Evolutionary conservation across 345 rosid species (phyloP).

Genomic region (Gossypium stocksii): DNA sequence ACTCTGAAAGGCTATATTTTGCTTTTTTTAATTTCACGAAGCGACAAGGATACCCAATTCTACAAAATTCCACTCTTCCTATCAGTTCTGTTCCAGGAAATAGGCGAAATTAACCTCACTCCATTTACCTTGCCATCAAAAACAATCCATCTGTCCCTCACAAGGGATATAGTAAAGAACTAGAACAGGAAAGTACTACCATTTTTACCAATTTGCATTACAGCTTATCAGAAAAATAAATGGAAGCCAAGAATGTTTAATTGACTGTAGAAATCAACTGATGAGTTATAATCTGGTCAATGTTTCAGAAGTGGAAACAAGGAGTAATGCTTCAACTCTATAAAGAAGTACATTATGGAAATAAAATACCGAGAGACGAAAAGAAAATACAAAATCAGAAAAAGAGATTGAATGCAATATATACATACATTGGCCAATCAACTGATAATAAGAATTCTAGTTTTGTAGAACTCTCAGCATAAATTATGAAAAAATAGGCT

Average conservation of each 20-base stretch:
- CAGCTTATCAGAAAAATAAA: not conserved
- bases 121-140: slow-evolving; percentile 9
- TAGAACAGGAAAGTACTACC: not conserved
- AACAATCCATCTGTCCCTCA: not conserved
- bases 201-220: not conserved
- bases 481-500: not conserved
- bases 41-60: not conserved
- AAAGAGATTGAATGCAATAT: slow-evolving; percentile 4
- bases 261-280: not conserved
- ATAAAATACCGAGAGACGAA: not conserved
- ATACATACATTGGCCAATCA: not conserved
- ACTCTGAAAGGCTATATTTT: not conserved
- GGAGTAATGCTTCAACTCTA: not conserved
- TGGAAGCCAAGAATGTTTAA: not conserved
- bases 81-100: not conserved
- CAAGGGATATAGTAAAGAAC: not conserved
- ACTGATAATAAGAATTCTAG: not conserved
- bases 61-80: slow-evolving; percentile 2
- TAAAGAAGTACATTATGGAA: not conserved
- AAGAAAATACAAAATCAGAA: not conserved
- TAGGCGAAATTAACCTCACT: not conserved
- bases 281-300: not conserved
- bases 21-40: not conserved
- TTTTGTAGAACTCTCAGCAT: not conserved
- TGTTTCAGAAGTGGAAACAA: not conserved